Conservation (phyloP, 495 filamentous ascomycete species). For the Physcia stellaris region DNA sequence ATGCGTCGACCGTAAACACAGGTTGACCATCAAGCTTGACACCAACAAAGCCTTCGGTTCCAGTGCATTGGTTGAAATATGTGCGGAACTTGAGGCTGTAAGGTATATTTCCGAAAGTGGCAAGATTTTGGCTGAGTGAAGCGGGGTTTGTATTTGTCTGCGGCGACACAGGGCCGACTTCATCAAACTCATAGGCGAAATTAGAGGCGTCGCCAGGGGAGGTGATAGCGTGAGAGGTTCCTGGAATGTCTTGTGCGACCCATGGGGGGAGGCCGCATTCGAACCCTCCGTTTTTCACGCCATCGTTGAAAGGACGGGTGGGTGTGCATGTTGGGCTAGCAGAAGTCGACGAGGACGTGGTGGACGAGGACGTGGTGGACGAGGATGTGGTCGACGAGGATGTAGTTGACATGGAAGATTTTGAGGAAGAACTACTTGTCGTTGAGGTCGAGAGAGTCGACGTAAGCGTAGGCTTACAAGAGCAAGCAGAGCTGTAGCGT, state of each 20-base stretch:
- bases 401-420: not conserved
- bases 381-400: not conserved
- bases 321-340: not conserved
- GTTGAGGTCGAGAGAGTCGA: not conserved
- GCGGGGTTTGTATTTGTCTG: not conserved
- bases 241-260: not conserved
- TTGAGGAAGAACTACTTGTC: not conserved
- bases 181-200: conserved; percentile 1
- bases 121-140: not conserved
- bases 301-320: not conserved
- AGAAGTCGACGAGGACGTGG: not conserved
- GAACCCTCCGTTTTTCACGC: conserved; percentile 1
- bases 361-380: not conserved
- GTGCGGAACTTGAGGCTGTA: not conserved
- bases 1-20: not conserved
- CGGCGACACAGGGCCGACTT: not conserved
- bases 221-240: not conserved
- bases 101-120: not conserved
- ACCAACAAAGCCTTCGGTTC: not conserved
- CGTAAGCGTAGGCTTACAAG: not conserved
- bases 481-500: conserved; percentile 3
- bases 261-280: conserved; percentile 4
- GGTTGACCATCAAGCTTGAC: not conserved
- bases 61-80: conserved; percentile 2
- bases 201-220: not conserved